Base-by-base conservation (phyloP, 2,329 filamentous ascomycete genomes). In the Cladosporium sp. region DNA sequence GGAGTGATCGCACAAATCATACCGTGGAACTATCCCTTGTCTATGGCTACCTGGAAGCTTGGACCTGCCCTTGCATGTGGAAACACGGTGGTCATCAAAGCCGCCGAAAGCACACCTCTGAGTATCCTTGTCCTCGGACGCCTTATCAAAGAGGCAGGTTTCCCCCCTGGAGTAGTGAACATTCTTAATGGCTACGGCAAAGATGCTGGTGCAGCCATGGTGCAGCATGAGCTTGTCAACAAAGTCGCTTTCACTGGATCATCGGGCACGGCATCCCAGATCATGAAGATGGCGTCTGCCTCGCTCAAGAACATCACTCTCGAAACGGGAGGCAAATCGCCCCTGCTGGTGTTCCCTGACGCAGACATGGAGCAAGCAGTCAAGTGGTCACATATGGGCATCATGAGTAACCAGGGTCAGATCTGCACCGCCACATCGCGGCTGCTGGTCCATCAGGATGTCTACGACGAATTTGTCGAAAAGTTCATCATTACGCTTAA, bases 241-340 rank as follows among this genome's bases (percentile, higher is more conserved):
- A 93, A 93, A 80, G 83, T 93, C 69, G 89, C 90, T 1, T 93
- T 93, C 68, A 93, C 91, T 0, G 91, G 91, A 46, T 90, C 87
- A 1, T 92, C 90, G 0, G 79, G 80, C 1, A 92, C 90, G 0
- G 91, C 88, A 11, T 86, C 86, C 64, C 67, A 70, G 30, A 69
- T 68, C 28, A 72, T 77, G 53, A 68, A 72, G 58, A 70, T 66
- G 16, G 69, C 70, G n/a, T 72, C 74, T 11, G 73, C 73, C 10
- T 89, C 80, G 51, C 77, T 87, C 72, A 87, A 87, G 76, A 86
- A 86, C 66, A 84, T 87, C 60, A 86, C 84, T 0, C 78, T 87
- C 0, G 85, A 88, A 71, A 85, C 84, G 0, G 85, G 85, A 14
- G 85, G 85, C 21, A 87, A 87, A 70, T 85, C 83, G 0, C 85